These are phyloP conservation scores for Euphrasia arctica DNA, from an alignment of 305 asterid genomes.

Conservation along the genomic window DNA sequence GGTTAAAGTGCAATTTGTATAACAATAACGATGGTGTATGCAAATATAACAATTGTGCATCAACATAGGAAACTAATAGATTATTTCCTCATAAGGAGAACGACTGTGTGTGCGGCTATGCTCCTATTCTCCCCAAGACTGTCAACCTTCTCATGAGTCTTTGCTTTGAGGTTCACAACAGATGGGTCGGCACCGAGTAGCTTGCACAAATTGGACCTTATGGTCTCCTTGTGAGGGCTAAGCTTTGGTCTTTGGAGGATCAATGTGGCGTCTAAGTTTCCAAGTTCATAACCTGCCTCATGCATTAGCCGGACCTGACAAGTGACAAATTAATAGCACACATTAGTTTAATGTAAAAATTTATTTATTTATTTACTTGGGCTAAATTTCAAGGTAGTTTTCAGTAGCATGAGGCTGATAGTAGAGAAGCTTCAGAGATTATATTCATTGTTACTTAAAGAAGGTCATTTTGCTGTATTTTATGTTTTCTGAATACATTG, in stretches of 20 bases:
- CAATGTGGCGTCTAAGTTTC: conserved; percentile 84
- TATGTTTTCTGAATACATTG: too few relatives aligned
- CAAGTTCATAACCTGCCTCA: conserved; percentile 88
- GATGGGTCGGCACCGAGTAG: conserved; percentile 84
- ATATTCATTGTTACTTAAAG: too few relatives aligned
- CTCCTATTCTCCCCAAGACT: conserved; percentile 97
- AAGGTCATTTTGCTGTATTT: too few relatives aligned
- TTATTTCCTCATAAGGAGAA: conserved; percentile 73
- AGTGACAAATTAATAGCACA: conserved; percentile 2
- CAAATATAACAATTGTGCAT: background rate
- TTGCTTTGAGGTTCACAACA: conserved; percentile 74
- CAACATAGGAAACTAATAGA: background rate
- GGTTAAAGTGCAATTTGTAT: too few relatives aligned
- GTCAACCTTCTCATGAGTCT: conserved; percentile 93
- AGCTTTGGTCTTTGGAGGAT: conserved; percentile 86
- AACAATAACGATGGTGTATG: background rate
- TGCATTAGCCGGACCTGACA: conserved; percentile 63
- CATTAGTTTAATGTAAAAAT: too few relatives aligned
- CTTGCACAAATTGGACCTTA: conserved; percentile 63
- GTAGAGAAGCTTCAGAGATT: too few relatives aligned
- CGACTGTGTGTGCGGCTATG: conserved; percentile 96
- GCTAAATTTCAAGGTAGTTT: too few relatives aligned
- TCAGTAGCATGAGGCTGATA: too few relatives aligned
- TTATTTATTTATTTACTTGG: too few relatives aligned
- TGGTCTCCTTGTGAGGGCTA: conserved; percentile 86